A percentile compares a stretch with the other conserved stretches of the same genome.
These are phyloP conservation scores for Barbarea vulgaris DNA, from an alignment of 345 rosid genomes.

Conservation along the genomic window DNA sequence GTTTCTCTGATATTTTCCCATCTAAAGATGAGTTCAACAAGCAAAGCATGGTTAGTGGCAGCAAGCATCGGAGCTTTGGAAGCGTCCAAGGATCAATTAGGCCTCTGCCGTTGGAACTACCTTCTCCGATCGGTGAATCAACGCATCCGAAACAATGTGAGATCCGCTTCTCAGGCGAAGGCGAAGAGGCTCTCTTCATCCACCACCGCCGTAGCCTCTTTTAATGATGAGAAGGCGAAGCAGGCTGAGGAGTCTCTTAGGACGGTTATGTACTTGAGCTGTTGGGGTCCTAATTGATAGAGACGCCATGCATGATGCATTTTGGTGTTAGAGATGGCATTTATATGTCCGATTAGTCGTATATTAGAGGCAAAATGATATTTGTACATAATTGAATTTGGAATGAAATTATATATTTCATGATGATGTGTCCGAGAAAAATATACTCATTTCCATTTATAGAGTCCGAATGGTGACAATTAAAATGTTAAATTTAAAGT, in stretches of 20 bases:
- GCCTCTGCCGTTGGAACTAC: conserved; percentile 56
- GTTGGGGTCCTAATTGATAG: conserved; percentile 89
- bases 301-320: too few species aligned
- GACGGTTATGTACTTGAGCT: conserved; percentile 79
- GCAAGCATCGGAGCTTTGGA: conserved; percentile 55
- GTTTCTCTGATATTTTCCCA: too few species aligned
- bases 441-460: too few species aligned
- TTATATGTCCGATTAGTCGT: too few species aligned
- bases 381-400: too few species aligned
- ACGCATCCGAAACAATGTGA: conserved; percentile 36
- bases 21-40: conserved; percentile 40
- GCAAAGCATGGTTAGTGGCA: conserved; percentile 55
- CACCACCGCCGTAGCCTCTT: conserved; percentile 12
- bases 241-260: conserved; percentile 72
- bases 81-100: conserved; percentile 55
- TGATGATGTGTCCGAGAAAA: too few species aligned
- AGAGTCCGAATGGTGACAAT: too few species aligned
- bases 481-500: too few species aligned
- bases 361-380: too few species aligned
- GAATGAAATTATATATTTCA: too few species aligned
- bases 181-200: conserved; percentile 34
- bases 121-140: conserved; percentile 43
- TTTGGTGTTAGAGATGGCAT: too few species aligned
- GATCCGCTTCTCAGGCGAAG: conserved; percentile 45
- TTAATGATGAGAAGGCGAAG: conserved; percentile 41